Percentiles rank a stretch among this genome's conserved stretches.
phyloP scores from a whole-genome alignment of 2,329 filamentous ascomycete species.

The Aureobasidium sp. region DNA sequence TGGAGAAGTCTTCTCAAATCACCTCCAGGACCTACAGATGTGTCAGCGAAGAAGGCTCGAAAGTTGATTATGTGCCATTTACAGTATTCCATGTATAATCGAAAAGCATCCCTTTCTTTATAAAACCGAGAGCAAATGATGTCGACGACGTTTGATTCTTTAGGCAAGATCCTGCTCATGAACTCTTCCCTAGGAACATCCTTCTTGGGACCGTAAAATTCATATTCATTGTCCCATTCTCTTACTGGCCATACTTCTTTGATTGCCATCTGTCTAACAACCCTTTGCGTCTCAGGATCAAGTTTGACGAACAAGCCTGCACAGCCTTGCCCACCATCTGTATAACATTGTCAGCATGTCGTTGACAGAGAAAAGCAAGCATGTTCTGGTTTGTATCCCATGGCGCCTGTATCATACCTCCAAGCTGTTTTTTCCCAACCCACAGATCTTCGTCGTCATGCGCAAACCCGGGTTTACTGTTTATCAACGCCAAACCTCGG shows the following conservation, averaged over 20 bases:
- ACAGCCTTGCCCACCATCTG: neutral
- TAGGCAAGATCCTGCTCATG: neutral
- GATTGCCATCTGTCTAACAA: conserved; percentile 1
- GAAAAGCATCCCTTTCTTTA: neutral
- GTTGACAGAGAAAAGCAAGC: neutral
- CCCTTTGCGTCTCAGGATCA: neutral
- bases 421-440: neutral
- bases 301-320: neutral
- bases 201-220: neutral
- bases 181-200: neutral
- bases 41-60: no score
- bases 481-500: neutral
- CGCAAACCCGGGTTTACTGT: neutral
- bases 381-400: neutral
- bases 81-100: conserved; percentile 17
- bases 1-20: neutral
- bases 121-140: neutral
- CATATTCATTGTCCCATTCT: neutral
- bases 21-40: neutral
- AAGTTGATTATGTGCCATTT: no score
- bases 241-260: neutral
- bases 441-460: neutral
- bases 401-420: neutral
- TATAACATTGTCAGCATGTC: neutral
- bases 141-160: neutral